These are phyloP conservation scores for Clavulina sp. DNA, from an alignment of 768 basidiomycete species.

Conservation along the genomic window DNA sequence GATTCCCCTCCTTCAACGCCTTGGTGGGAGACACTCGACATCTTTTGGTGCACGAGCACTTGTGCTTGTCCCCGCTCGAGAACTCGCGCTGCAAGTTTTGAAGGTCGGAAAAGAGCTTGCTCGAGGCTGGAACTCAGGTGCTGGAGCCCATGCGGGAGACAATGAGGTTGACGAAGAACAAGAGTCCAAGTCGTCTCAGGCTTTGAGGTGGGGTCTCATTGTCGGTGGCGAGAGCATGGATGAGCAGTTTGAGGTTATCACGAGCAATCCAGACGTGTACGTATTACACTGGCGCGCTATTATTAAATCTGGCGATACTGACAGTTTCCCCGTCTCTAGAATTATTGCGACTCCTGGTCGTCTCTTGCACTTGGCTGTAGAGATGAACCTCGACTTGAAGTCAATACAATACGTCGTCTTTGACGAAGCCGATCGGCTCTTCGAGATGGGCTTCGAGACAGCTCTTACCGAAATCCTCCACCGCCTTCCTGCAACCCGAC, in stretches of 20 bases:
- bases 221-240: conserved; percentile 94
- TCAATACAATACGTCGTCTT: conserved; percentile 84
- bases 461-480: conserved; percentile 83
- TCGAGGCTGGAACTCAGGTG: conserved; percentile 51
- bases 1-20: conserved; percentile 74
- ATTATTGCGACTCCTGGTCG: conserved; percentile 98
- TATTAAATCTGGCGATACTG: conserved; percentile 3
- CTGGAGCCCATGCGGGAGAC: conserved; percentile 60
- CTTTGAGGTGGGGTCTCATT: conserved; percentile 76
- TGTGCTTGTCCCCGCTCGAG: conserved; percentile 81
- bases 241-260: conserved; percentile 91
- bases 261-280: conserved; percentile 87
- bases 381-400: conserved; percentile 87
- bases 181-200: conserved; percentile 37
- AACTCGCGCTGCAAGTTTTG: conserved; percentile 83
- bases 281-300: conserved; percentile 21
- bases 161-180: conserved; percentile 27
- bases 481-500: conserved; percentile 70
- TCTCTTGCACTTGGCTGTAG: conserved; percentile 85
- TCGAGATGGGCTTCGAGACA: conserved; percentile 94
- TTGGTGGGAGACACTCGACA: conserved; percentile 63
- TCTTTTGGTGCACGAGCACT: conserved; percentile 73
- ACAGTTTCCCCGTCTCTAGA: no score
- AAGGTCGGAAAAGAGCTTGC: conserved; percentile 92
- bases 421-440: conserved; percentile 95